Conservation (phyloP, 257 asterid species). For the Solanum lignicaule region DNA sequence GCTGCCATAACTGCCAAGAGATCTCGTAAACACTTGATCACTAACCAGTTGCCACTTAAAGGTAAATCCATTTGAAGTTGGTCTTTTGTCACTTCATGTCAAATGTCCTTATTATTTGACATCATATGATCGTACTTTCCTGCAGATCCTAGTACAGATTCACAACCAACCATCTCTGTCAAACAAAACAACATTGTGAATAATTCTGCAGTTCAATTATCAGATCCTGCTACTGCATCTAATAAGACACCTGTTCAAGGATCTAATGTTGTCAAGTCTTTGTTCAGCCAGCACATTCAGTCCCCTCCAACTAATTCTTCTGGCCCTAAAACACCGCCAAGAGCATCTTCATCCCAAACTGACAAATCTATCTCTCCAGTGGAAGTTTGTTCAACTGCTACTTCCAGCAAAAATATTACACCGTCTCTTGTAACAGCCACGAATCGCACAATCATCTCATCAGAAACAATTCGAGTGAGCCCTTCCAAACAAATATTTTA, state of each 20-base stretch:
- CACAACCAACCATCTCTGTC: constrained; percentile 21
- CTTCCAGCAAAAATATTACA: constrained; percentile 33
- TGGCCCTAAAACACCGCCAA: constrained; percentile 76
- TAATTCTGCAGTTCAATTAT: constrained; percentile 17
- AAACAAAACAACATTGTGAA: constrained; percentile 15
- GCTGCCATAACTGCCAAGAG: constrained; percentile 35
- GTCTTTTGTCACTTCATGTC: neutral
- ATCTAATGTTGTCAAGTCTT: constrained; percentile 61
- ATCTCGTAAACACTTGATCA: constrained; percentile 27
- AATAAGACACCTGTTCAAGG: constrained; percentile 37
- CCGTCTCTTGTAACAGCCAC: constrained; percentile 50
- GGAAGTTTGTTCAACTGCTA: constrained; percentile 33
- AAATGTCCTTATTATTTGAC: neutral
- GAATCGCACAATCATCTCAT: constrained; percentile 68
- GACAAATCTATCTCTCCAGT: constrained; percentile 48
- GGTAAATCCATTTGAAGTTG: constrained; percentile 23
- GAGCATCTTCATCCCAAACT: constrained; percentile 51
- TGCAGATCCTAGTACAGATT: constrained; percentile 23
- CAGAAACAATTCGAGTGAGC: constrained; percentile 71
- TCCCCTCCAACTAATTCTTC: constrained; percentile 50
- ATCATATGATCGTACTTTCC: neutral
- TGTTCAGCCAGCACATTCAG: constrained; percentile 57
- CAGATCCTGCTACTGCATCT: constrained; percentile 7
- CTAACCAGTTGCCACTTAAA: constrained; percentile 22
- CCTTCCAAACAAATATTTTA: constrained; percentile 69